Evolutionary conservation across 495 filamentous ascomycete genomes (phyloP).

Genomic region (Hyaloscypha variabilis): DNA sequence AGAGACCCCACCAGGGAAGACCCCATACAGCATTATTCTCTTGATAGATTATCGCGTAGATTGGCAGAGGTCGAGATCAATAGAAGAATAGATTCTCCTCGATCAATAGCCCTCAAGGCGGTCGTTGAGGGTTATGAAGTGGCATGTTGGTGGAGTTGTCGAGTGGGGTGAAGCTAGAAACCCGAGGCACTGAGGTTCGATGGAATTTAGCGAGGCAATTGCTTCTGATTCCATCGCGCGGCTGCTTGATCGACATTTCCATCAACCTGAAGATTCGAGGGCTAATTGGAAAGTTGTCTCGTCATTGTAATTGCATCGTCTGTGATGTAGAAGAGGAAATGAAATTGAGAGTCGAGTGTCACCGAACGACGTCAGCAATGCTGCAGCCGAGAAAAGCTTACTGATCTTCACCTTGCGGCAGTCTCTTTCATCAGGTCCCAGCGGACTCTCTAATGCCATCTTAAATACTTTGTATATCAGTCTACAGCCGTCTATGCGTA

Average conservation of each 20-base stretch:
- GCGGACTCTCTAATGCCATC: no score
- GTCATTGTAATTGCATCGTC: no score
- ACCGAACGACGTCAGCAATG: no score
- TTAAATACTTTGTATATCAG: no score
- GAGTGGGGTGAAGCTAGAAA: background rate
- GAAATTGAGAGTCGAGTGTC: no score
- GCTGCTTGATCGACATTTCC: background rate
- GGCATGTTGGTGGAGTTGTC: background rate
- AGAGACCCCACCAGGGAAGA: background rate
- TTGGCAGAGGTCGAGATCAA: background rate
- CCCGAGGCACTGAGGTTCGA: background rate
- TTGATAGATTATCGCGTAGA: background rate
- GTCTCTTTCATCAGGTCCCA: no score
- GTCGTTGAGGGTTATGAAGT: background rate
- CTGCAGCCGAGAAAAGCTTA: no score
- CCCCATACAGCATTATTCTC: conserved; percentile 18
- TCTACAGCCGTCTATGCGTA: no score
- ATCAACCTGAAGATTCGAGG: no score
- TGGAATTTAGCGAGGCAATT: background rate
- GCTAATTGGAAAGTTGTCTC: background rate
- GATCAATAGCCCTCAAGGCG: background rate
- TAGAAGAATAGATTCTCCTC: background rate
- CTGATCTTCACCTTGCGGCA: no score
- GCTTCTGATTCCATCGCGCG: background rate
- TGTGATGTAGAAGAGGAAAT: no score